Evolutionary conservation across 495 filamentous ascomycete species (phyloP).

Genomic region (Penicillium parvum): DNA sequence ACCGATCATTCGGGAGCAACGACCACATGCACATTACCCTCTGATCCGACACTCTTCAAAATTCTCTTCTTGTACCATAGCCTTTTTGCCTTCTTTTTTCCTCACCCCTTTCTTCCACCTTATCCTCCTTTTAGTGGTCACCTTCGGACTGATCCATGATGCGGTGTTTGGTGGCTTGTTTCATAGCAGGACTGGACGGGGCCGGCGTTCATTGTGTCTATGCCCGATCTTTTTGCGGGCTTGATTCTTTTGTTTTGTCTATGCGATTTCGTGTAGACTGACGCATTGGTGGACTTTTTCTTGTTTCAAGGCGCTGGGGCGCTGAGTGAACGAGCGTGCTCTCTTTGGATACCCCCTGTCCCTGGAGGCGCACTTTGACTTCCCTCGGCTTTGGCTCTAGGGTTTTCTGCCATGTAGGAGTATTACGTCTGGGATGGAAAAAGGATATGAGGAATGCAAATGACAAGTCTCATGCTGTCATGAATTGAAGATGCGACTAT

Average conservation of each 20-base stretch:
- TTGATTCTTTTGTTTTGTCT: conserved; percentile 11
- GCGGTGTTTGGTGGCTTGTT: conserved; percentile 40
- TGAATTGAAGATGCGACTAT: conserved; percentile 89
- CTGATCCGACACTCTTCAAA: conserved; percentile 23
- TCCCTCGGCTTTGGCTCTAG: conserved; percentile 16
- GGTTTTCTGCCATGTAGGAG: conserved; percentile 35
- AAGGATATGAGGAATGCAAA: conserved; percentile 19
- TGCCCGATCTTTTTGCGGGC: conserved; percentile 6
- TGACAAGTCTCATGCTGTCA: conserved; percentile 4
- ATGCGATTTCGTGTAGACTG: conserved; percentile 17
- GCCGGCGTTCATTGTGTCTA: conserved; percentile 37
- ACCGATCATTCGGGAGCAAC: conserved; percentile 79
- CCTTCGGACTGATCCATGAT: conserved; percentile 36
- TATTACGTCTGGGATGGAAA: conserved; percentile 17
- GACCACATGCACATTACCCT: conserved; percentile 71
- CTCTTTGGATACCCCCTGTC: conserved; percentile 33
- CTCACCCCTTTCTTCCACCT: conserved; percentile 7
- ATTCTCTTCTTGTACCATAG: conserved; percentile 39
- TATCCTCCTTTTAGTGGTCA: conserved; percentile 22
- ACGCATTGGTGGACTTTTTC: conserved; percentile 14
- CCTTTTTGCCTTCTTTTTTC: conserved; percentile 19
- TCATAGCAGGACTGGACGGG: conserved; percentile 33
- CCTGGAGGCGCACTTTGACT: conserved; percentile 14
- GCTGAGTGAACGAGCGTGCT: conserved; percentile 10
- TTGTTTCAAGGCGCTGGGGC: conserved; percentile 12